A percentile compares a stretch with the other conserved stretches of the same genome.
Conservation (phyloP, 331 rosid genomes). For the Prunus yedoensis region DNA sequence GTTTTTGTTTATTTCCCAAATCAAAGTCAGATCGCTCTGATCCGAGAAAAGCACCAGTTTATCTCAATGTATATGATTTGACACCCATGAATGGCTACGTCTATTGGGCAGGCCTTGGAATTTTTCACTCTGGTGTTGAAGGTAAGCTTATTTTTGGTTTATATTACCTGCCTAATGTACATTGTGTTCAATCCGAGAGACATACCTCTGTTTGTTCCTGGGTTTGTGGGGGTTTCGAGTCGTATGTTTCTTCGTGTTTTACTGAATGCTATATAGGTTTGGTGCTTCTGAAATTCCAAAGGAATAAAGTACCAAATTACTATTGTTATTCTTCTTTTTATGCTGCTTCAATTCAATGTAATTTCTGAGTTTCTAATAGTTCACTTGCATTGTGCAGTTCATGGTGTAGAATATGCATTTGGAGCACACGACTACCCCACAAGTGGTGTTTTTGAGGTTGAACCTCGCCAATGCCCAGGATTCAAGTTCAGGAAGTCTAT, state of each 20-base stretch:
- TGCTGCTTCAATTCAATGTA: background rate
- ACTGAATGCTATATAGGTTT: background rate
- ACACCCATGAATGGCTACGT: conserved; percentile 95
- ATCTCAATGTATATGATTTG: conserved; percentile 90
- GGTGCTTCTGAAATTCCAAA: background rate
- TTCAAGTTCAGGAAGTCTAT: conserved; percentile 92
- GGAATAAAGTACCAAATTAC: background rate
- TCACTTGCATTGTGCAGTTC: conserved; percentile 55
- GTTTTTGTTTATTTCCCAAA: conserved; percentile 73
- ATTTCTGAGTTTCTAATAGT: conserved; percentile 22
- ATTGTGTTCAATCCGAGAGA: background rate
- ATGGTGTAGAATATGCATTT: conserved; percentile 93
- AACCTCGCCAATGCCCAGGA: conserved; percentile 97
- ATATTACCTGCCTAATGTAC: background rate
- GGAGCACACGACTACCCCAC: conserved; percentile 97
- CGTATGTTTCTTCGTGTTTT: background rate
- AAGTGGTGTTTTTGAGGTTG: conserved; percentile 97
- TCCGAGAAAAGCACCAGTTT: conserved; percentile 74
- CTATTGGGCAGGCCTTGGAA: conserved; percentile 96
- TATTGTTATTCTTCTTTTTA: background rate
- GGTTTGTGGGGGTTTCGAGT: background rate
- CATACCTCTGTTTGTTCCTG: background rate
- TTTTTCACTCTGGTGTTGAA: conserved; percentile 97
- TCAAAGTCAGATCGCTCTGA: conserved; percentile 55
- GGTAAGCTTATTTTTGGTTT: conserved; percentile 42